phyloP scores from a whole-genome alignment of 1,139 yeast genomes.

The Lodderomyces pseudojiufengensis region DNA sequence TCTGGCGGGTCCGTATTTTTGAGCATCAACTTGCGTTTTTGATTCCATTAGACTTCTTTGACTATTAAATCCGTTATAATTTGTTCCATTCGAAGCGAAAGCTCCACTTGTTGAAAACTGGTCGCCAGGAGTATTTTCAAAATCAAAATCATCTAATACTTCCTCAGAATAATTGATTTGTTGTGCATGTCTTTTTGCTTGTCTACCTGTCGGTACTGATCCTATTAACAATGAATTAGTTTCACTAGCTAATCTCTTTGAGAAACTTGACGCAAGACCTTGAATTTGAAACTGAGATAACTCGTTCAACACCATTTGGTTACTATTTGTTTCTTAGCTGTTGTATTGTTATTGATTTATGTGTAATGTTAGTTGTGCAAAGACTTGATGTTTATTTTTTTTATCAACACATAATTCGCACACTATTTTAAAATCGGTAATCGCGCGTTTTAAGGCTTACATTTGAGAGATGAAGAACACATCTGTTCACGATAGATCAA shows the following conservation, averaged over 20 bases:
- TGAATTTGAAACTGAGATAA: conserved; percentile 52
- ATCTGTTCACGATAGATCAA: no score
- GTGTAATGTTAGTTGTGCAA: no score
- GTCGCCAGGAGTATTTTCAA: conserved; percentile 47
- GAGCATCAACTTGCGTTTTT: conserved; percentile 27
- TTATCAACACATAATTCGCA: no score
- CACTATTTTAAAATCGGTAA: no score
- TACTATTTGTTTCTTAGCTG: no score
- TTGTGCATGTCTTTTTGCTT: conserved; percentile 70
- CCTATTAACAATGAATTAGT: conserved; percentile 54
- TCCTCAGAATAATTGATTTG: conserved; percentile 86
- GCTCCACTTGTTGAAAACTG: background rate
- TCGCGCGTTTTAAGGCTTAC: no score
- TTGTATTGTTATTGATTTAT: no score
- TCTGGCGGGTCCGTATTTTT: conserved; percentile 35
- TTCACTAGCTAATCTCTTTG: conserved; percentile 30
- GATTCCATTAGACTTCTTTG: conserved; percentile 13
- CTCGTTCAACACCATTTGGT: conserved; percentile 16
- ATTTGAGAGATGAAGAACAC: background rate
- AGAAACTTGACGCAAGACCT: conserved; percentile 68
- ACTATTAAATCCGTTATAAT: conserved; percentile 1
- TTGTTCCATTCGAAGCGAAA: background rate
- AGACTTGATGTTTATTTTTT: no score
- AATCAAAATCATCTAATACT: conserved; percentile 58
- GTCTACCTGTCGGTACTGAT: conserved; percentile 71